These are phyloP conservation scores for Aspergillus bombycis DNA, from an alignment of 2,329 filamentous ascomycete genomes.

Conservation along the genomic window DNA sequence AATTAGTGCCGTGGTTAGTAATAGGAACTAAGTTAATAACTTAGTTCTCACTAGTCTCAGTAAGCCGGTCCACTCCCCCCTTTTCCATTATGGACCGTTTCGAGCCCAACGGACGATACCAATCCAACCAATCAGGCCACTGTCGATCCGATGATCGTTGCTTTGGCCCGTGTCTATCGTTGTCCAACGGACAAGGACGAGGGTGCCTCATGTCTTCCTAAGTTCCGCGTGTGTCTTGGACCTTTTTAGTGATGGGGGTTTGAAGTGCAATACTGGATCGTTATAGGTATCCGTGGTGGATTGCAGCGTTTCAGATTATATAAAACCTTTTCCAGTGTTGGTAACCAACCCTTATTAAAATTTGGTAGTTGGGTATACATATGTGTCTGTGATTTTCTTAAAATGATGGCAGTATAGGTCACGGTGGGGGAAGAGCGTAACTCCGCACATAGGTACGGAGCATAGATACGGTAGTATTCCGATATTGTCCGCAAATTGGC, in stretches of 20 bases:
- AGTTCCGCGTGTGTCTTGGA: background rate
- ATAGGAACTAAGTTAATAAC: background rate
- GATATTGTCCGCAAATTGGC: background rate
- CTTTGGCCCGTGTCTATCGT: constrained; percentile 19
- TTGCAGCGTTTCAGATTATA: background rate
- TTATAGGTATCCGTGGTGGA: background rate
- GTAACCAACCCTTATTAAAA: background rate
- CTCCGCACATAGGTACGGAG: background rate
- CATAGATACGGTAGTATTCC: background rate
- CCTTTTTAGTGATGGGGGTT: background rate
- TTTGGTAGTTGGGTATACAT: background rate
- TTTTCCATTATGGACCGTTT: constrained; percentile 17
- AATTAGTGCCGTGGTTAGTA: background rate
- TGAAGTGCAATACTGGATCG: background rate
- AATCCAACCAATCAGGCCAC: constrained; percentile 19
- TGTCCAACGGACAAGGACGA: background rate
- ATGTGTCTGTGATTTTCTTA: background rate
- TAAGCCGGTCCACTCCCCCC: constrained; percentile 5
- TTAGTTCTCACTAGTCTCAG: background rate
- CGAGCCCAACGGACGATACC: constrained; percentile 9
- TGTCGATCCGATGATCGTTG: constrained; percentile 27
- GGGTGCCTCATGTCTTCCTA: background rate
- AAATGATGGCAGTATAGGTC: background rate
- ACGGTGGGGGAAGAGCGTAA: background rate
- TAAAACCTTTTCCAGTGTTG: background rate